Conservation (phyloP, 2,329 filamentous ascomycete genomes). For the Penicillium sp. region DNA sequence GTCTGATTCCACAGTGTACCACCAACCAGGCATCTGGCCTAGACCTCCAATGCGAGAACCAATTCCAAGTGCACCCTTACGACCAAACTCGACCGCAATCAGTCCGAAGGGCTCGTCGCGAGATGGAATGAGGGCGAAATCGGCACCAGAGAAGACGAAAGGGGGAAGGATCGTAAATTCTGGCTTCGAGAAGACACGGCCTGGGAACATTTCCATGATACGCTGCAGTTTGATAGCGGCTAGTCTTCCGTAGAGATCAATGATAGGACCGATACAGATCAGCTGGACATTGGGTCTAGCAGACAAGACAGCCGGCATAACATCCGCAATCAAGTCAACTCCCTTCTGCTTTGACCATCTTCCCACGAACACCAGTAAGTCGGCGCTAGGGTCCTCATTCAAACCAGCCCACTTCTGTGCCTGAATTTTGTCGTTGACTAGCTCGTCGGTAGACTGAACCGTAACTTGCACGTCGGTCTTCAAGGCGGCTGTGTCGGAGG, state of each 20-base stretch:
- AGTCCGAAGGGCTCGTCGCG: constrained; percentile 68
- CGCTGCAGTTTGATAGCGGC: constrained; percentile 63
- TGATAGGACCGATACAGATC: constrained; percentile 64
- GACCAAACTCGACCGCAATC: constrained; percentile 67
- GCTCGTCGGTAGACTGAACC: constrained; percentile 48
- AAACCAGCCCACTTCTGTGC: constrained; percentile 68
- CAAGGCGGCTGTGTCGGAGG: constrained; percentile 51
- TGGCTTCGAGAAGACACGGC: constrained; percentile 65
- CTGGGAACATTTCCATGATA: constrained; percentile 65
- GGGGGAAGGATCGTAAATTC: constrained; percentile 66
- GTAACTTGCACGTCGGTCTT: too few relatives aligned
- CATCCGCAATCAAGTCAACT: constrained; percentile 66
- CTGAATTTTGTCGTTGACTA: constrained; percentile 59
- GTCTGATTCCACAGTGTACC: constrained; percentile 67
- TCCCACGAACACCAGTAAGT: constrained; percentile 67
- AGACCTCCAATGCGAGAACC: constrained; percentile 65
- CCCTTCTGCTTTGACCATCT: constrained; percentile 70
- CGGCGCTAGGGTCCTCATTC: constrained; percentile 60
- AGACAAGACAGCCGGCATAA: constrained; percentile 63
- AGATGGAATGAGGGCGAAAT: constrained; percentile 67
- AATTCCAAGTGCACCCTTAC: constrained; percentile 66
- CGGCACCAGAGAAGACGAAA: constrained; percentile 66
- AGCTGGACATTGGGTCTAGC: constrained; percentile 60
- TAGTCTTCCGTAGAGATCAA: constrained; percentile 67
- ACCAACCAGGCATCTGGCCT: constrained; percentile 69